These are phyloP conservation scores for Secale cereale DNA, from an alignment of 176 grass and related monocot genomes.

Conservation along the genomic window DNA sequence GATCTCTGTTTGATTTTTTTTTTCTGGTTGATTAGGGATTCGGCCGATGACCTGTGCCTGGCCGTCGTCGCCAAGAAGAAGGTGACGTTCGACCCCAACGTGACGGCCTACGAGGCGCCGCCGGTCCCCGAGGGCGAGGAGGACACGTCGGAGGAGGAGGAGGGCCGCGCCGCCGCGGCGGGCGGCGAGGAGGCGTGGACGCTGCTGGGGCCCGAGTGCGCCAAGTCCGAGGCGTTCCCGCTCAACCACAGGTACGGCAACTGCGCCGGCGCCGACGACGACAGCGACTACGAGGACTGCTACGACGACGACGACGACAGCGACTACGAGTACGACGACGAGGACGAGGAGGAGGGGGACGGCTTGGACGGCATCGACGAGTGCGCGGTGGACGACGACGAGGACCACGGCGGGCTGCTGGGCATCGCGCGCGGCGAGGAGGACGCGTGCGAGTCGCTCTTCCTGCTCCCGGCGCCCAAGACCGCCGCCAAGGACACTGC, in stretches of 20 bases:
- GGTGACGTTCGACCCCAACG: constrained; percentile 95
- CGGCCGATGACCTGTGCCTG: constrained; percentile 49
- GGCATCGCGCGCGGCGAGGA: constrained; percentile 64
- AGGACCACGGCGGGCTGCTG: constrained; percentile 34
- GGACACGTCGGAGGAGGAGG: neutral
- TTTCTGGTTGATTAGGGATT: constrained; percentile 41
- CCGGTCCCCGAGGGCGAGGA: constrained; percentile 44
- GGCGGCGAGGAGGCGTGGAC: neutral
- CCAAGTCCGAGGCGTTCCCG: constrained; percentile 55
- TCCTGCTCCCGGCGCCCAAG: constrained; percentile 57
- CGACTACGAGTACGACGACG: constrained; percentile 38
- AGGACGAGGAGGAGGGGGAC: constrained; percentile 37
- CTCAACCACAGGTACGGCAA: constrained; percentile 85
- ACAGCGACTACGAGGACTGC: constrained; percentile 48
- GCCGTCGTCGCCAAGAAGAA: constrained; percentile 63
- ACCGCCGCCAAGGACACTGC: neutral
- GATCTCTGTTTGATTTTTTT: neutral
- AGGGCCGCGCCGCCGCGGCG: neutral
- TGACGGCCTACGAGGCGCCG: constrained; percentile 62
- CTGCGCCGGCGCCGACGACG: constrained; percentile 37
- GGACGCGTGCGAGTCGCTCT: constrained; percentile 83
- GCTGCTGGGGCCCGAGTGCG: constrained; percentile 32
- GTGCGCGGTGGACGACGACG: constrained; percentile 48
- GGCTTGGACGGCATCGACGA: constrained; percentile 54
- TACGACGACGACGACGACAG: constrained; percentile 44